Base-by-base conservation (phyloP, 495 filamentous ascomycete species). In the Glonium stellatum region DNA sequence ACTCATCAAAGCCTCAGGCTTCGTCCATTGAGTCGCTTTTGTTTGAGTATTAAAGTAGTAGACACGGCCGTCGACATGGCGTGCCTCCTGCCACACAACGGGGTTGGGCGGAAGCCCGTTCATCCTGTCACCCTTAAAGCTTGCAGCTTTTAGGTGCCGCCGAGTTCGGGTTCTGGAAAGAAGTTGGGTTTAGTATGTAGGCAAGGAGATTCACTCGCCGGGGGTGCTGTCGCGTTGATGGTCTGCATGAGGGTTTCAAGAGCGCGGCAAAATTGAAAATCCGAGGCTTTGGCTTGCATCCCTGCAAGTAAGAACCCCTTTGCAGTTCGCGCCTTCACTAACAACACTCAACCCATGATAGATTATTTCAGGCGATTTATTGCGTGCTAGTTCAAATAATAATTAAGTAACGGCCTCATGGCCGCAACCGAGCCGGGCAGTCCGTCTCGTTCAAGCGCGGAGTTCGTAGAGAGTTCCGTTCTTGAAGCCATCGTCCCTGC, bases 21-120 rank as follows among this genome's bases (percentile, higher is more conserved):
- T 97, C 41, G 83, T 85, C 93, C 93, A 98, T 83, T 91, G 87
- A 34, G 92, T 97, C 35, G 78, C 86, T 69, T 93, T 92, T 4
- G 90, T 96, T 61, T 85, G 75, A 4, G 83, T 75, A 73, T 97
- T 95, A 76, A 90, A 96, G 70, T 95, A 98, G 74, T 98, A 98
- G n/a, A 84, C 77, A 53, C 89, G 82, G 42, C 93, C 93, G 65
- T 95, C 92, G 4, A 84, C 71, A 67, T 87, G 88, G 66, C 85
- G 85, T 55, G 89, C 87, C 76, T 93, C 89, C 72, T 87, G 84
- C 93, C 92, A 97, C 25, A 84, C 62, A 39, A 36, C 10, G 10
- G 22, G 44, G 41, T 42, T 25, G 12, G 34, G 15, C 23, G 34
- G 44, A 49, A 77, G 79, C 53, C 82, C 79, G 70, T 87, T 88